Evolutionary conservation across 495 filamentous ascomycete species (phyloP), one percentile per base, ranked within the genome.

Genomic region (Haplographium delicatum): DNA sequence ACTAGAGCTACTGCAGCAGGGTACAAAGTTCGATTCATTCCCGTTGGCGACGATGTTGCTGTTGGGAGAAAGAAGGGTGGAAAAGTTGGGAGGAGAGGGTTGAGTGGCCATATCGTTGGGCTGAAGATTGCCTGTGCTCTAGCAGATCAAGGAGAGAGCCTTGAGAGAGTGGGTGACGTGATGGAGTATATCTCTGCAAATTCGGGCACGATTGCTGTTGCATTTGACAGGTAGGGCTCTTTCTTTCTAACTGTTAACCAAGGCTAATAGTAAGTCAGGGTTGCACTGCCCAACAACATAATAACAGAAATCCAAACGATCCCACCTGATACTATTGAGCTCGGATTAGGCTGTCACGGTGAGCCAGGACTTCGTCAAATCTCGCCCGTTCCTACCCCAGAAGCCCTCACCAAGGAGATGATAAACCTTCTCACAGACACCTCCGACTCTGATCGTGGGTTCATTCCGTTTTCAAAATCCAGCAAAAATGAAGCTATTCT

Each of bases 331-430:
- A 71, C 73, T 19, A 58, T 80, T 44, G 79, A 81, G 49, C 70
- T 83, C 8, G 80, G 80, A 3, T 79, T 79, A 24, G 80, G 80
- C 11, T 78, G 79, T 19, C 80, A 83, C 53, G 82, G 82, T 57
- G 80, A 83, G 60, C 80, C 80, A 1, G 72, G 76, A 23, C 72
- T 80, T 58, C 65, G 65, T 53, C 75, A 75, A 57, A 64, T 81
- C 31, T 68, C 71, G 0, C 80, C 80, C 0, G 69, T 73, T 16
- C 79, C 79, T 0, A 67, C 69, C 2, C 67, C 73, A 7, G 67
- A 78, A 39, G 78, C 74, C 0, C 64, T 81, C 26, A 72, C 80
- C 25, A 66, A 70, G 51, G 64, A 75, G 44, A 74, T 82, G 53
- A 64, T 83, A 16, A 70, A 56, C 20, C 76, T 79, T 51, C 69